Conservation (phyloP, 805 yeast genomes). For the Ogataea chonburiensis region DNA sequence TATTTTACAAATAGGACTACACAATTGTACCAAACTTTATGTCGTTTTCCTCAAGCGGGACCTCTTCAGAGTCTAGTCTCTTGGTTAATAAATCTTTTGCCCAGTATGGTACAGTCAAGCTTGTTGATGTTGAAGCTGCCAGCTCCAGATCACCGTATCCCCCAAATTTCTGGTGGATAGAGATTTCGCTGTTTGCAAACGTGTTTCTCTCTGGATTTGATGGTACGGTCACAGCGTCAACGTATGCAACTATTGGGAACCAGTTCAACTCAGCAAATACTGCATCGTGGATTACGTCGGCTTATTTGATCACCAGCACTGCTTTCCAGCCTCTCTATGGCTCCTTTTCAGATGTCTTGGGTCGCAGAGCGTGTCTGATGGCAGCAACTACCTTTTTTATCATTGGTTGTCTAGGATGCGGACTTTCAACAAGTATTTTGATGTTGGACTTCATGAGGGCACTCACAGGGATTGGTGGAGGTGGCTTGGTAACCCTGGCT, state of each 20-base stretch:
- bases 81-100: neutral
- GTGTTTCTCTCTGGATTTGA: conserved; percentile 45
- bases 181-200: conserved; percentile 11
- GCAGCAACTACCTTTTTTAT: conserved; percentile 30
- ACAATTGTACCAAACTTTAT: too few relatives aligned
- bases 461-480: conserved; percentile 85
- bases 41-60: too few relatives aligned
- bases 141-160: conserved; percentile 1
- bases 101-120: neutral
- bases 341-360: conserved; percentile 47
- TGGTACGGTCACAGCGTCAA: conserved; percentile 47
- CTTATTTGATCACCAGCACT: conserved; percentile 35
- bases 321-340: conserved; percentile 52
- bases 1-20: too few relatives aligned
- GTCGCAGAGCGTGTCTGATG: conserved; percentile 38
- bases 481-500: conserved; percentile 70
- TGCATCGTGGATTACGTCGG: conserved; percentile 37
- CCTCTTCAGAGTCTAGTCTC: too few relatives aligned
- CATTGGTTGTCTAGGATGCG: conserved; percentile 40
- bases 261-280: conserved; percentile 43
- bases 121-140: conserved; percentile 1
- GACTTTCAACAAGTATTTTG: conserved; percentile 38
- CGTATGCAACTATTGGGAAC: conserved; percentile 45
- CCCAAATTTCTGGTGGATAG: conserved; percentile 12
- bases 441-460: conserved; percentile 53